Evolutionary conservation across 1,284 basidiomycete genomes (phyloP).

Genomic region (Cronartium quercuum): DNA sequence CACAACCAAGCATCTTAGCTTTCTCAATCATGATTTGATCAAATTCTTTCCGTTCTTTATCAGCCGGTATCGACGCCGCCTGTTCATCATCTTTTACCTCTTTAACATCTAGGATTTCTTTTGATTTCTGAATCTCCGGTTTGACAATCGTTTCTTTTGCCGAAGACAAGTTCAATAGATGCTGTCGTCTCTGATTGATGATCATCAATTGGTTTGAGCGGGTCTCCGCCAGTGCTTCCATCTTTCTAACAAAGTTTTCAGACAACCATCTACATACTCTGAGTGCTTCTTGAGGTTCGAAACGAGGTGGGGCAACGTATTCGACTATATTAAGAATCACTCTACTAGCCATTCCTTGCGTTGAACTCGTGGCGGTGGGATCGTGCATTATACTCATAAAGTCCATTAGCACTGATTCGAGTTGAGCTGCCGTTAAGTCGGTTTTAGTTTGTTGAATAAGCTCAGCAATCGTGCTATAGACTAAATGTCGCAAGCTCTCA

Average conservation of each 20-base stretch:
- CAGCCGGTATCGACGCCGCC: constrained; percentile 37
- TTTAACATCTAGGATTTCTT: constrained; percentile 47
- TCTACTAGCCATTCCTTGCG: constrained; percentile 89
- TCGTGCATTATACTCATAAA: constrained; percentile 89
- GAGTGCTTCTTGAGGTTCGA: constrained; percentile 34
- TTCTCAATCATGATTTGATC: constrained; percentile 49
- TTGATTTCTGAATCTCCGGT: constrained; percentile 55
- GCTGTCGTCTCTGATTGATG: constrained; percentile 42
- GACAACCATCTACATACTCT: constrained; percentile 56
- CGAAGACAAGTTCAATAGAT: not conserved
- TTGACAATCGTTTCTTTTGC: not conserved
- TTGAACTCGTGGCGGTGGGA: constrained; percentile 67
- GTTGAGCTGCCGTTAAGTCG: constrained; percentile 72
- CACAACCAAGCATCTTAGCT: constrained; percentile 45
- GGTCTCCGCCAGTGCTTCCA: constrained; percentile 64
- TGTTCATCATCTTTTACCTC: constrained; percentile 30
- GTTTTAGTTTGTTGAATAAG: constrained; percentile 83
- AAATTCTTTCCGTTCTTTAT: constrained; percentile 46
- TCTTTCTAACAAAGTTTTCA: constrained; percentile 76
- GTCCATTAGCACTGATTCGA: constrained; percentile 72
- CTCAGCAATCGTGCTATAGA: constrained; percentile 86
- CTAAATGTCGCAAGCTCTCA: constrained; percentile 75
- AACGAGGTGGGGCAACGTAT: constrained; percentile 63
- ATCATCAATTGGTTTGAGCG: constrained; percentile 41
- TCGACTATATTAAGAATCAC: constrained; percentile 87